Percentiles rank a stretch among this genome's conserved stretches.
Evolutionary conservation across 148 eudicot genomes (phyloP).

Genomic region (Bassia scoparia): DNA sequence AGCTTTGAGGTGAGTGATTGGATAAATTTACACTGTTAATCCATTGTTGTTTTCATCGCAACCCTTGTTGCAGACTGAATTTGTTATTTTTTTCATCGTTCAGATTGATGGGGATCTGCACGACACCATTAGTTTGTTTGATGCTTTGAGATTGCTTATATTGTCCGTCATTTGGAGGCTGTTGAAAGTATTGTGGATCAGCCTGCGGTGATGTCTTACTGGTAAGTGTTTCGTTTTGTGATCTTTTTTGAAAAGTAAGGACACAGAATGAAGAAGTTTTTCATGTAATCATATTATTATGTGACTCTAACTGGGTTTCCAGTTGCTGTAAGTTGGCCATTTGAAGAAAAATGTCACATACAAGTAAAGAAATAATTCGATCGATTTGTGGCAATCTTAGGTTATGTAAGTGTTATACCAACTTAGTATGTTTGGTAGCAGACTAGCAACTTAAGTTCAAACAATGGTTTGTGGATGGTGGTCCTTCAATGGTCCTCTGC

Average conservation of each 20-base stretch:
- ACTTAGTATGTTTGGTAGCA: not conserved
- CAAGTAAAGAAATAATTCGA: not conserved
- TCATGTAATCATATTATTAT: constrained; percentile 4
- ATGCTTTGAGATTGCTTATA: constrained; percentile 78
- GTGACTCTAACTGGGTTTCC: constrained; percentile 7
- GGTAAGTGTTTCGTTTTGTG: constrained; percentile 37
- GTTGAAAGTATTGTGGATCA: constrained; percentile 95
- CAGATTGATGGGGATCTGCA: constrained; percentile 81
- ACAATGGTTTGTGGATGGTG: not conserved
- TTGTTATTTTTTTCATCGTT: not conserved
- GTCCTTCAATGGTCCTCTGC: constrained; percentile 19
- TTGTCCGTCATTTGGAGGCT: constrained; percentile 96
- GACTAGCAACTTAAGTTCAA: not conserved
- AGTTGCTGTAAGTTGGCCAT: not conserved
- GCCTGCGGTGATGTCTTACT: constrained; percentile 97
- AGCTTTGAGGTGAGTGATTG: constrained; percentile 83
- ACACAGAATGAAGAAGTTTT: not conserved
- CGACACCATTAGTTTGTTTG: constrained; percentile 59
- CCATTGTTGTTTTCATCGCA: not conserved
- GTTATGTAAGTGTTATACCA: no score
- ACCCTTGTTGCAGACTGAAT: not conserved
- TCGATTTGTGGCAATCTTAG: constrained; percentile 7
- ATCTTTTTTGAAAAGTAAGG: not conserved
- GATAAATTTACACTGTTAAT: not conserved
- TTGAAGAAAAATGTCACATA: not conserved